Evolutionary conservation across 2,329 filamentous ascomycete genomes (phyloP).

Genomic region (Aspergillus sp.): DNA sequence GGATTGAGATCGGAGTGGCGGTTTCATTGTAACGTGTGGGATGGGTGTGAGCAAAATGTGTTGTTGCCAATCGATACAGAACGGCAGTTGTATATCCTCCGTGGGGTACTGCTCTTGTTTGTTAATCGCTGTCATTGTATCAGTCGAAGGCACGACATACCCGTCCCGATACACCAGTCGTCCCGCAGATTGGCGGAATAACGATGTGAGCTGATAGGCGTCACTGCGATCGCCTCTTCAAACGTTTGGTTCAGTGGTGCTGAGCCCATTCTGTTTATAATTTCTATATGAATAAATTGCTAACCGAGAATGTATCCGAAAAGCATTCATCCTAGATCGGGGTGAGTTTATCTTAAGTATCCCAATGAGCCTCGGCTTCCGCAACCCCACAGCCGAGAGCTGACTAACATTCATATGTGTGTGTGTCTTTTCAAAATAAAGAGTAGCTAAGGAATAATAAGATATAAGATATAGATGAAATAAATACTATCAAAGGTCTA

Average conservation of each 20-base stretch:
- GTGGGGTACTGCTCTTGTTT: constrained; percentile 57
- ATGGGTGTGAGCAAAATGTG: constrained; percentile 57
- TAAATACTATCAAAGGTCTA: too few relatives aligned
- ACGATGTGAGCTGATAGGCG: constrained; percentile 45
- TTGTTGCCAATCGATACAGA: constrained; percentile 55
- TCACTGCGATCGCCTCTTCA: constrained; percentile 33
- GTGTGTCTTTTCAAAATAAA: not conserved
- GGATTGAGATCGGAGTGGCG: constrained; percentile 59
- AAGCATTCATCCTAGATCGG: too few relatives aligned
- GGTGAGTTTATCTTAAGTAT: not conserved
- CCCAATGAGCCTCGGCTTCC: not conserved
- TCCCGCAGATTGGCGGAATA: constrained; percentile 54
- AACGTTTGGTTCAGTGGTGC: constrained; percentile 23
- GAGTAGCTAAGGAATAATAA: too few relatives aligned
- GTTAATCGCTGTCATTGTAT: constrained; percentile 6
- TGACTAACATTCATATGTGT: not conserved
- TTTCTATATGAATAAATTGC: too few relatives aligned
- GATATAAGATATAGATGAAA: too few relatives aligned
- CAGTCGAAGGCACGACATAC: constrained; percentile 31
- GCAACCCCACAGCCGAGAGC: not conserved
- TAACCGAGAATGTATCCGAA: too few relatives aligned
- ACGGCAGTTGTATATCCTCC: constrained; percentile 64
- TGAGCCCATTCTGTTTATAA: not conserved
- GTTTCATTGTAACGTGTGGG: constrained; percentile 43
- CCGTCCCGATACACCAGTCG: constrained; percentile 63